phyloP scores from a whole-genome alignment of 768 basidiomycete species.

The Russula ochroleuca region DNA sequence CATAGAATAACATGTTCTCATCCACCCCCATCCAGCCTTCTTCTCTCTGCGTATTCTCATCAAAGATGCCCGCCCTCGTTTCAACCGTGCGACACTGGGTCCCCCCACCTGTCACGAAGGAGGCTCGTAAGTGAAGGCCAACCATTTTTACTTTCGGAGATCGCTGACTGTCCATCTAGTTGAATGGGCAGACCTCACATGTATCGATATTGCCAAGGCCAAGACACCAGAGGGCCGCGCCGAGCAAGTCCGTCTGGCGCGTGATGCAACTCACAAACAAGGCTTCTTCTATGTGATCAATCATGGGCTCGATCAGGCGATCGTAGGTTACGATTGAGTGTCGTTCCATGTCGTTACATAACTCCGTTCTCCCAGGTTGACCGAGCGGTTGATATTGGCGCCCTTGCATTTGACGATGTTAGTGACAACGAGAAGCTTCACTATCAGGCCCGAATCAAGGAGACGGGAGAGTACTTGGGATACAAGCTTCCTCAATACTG shows the following conservation, averaged over 20 bases:
- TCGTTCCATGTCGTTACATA: not conserved
- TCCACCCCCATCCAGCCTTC: not conserved
- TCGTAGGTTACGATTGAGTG: slow-evolving; percentile 32
- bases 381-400: slow-evolving; percentile 38
- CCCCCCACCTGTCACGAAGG: slow-evolving; percentile 30
- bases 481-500: slow-evolving; percentile 54
- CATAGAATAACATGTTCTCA: not conserved
- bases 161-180: slow-evolving; percentile 28
- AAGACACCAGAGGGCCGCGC: slow-evolving; percentile 35
- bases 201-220: slow-evolving; percentile 36
- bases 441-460: slow-evolving; percentile 36
- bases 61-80: slow-evolving; percentile 25
- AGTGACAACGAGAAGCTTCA: slow-evolving; percentile 35
- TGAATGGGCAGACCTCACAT: slow-evolving; percentile 37
- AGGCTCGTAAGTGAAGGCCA: slow-evolving; percentile 24
- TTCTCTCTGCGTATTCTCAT: not conserved
- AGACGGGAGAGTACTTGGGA: slow-evolving; percentile 49
- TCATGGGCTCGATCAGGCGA: slow-evolving; percentile 43
- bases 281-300: slow-evolving; percentile 50
- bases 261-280: slow-evolving; percentile 35
- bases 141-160: not conserved
- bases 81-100: slow-evolving; percentile 28
- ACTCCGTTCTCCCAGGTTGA: slow-evolving; percentile 25
- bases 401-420: slow-evolving; percentile 36
- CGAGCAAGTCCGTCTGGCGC: slow-evolving; percentile 33